phyloP scores from a whole-genome alignment of 345 rosid species.

The Microcos paniculata region DNA sequence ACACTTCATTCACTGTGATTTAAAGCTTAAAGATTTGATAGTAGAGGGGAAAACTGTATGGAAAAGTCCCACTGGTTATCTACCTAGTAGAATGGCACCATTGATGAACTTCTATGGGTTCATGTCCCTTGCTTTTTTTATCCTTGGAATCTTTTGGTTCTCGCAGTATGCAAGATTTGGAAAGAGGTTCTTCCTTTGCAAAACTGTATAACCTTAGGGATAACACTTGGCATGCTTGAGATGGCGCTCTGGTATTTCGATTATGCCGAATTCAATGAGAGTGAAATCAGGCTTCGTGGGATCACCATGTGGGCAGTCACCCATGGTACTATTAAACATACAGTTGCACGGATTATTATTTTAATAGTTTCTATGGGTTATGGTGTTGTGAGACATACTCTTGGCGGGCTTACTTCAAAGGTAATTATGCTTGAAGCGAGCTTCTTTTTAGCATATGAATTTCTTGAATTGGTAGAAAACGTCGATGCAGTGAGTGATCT shows the following conservation, averaged over 20 bases:
- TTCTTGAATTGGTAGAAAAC: slow-evolving; percentile 88
- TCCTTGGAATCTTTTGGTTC: slow-evolving; percentile 93
- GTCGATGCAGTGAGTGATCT: slow-evolving; percentile 89
- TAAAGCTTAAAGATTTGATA: slow-evolving; percentile 55
- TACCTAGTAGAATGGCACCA: slow-evolving; percentile 98
- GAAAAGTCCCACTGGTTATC: slow-evolving; percentile 90
- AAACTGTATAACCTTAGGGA: slow-evolving; percentile 83
- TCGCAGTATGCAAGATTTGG: slow-evolving; percentile 94
- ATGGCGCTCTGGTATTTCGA: slow-evolving; percentile 98
- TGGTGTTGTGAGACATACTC: slow-evolving; percentile 95
- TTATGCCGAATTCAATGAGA: slow-evolving; percentile 83
- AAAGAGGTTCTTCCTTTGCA: slow-evolving; percentile 84
- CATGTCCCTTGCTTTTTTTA: slow-evolving; percentile 86
- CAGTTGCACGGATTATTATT: slow-evolving; percentile 74
- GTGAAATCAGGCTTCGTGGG: slow-evolving; percentile 79
- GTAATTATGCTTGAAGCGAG: slow-evolving; percentile 85
- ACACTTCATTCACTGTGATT: slow-evolving; percentile 87
- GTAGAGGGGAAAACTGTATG: slow-evolving; percentile 87
- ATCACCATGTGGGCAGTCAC: slow-evolving; percentile 94
- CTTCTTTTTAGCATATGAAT: slow-evolving; percentile 85
- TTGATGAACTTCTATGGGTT: slow-evolving; percentile 82
- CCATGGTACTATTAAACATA: slow-evolving; percentile 72
- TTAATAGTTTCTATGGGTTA: slow-evolving; percentile 93
- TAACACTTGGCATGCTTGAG: slow-evolving; percentile 90
- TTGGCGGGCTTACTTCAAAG: slow-evolving; percentile 90